Evolutionary conservation across 148 eudicot species (phyloP), one percentile per base, ranked within the genome.

Genomic region (Camellia japonica): DNA sequence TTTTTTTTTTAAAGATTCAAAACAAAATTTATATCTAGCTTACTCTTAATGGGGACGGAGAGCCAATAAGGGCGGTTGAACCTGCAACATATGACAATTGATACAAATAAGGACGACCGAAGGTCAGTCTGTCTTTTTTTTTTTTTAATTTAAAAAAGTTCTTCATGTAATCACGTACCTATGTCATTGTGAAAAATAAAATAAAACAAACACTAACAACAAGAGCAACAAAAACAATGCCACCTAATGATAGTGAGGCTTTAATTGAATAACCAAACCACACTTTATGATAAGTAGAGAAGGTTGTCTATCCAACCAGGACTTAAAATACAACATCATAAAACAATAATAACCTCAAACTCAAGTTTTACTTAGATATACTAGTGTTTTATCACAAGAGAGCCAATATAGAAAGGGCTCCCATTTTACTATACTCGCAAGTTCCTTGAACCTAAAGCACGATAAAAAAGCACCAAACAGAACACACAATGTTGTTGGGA

Each of bases 351-450:
- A 54, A 20, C 61, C 61, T 52, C 18, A 72, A 54, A 43, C 14
- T 30, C 52, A 5, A 23, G 47, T 19, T 30, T 12, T 44, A 60
- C 54, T 18, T 43, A 75, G 18, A 13, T 46, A 68, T 42, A 46
- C 46, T 30, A 30, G 38, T 30, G n/a, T 3, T 14, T 18, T 59
- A 64, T 46, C 20, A 42, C 5, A 54, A 69, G 30, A 64, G 18
- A 11, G 38, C 38, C 38, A 30, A 30, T 30, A 1, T 30, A 30
- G 38, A 52, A 30, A 63, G 72, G 44, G 54, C 76, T 62, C 75
- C 44, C 51, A 42, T 6, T 67, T 77, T 71, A 82, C 77, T 82
- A 46, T n/a, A 44, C 43, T 10, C 19, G 54, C 62, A 70, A 52
- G 44, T 42, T 70, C 64, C 23, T 30, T 4, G 38, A 38, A 38